phyloP scores from a whole-genome alignment of 208 protist species.

The Wallacemonas sp. region DNA sequence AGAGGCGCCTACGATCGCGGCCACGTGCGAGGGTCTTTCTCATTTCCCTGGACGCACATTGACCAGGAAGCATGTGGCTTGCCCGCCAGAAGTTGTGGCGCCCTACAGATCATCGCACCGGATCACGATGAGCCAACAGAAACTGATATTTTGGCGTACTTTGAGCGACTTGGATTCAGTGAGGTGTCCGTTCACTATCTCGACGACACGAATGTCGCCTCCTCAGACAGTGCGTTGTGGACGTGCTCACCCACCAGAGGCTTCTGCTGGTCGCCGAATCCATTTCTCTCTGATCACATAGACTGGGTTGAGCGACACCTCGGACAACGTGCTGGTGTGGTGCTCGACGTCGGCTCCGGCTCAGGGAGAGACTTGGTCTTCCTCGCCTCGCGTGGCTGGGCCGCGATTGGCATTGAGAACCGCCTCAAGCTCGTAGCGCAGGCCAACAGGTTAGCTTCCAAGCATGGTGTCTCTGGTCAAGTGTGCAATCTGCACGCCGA shows the following conservation, averaged over 20 bases:
- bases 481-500: not conserved
- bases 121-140: not conserved
- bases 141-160: not conserved
- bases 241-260: not conserved
- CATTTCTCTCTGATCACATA: constrained; percentile 28
- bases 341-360: constrained; percentile 44
- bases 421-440: constrained; percentile 23
- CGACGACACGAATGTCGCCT: constrained; percentile 2
- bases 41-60: constrained; percentile 9
- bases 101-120: constrained; percentile 1
- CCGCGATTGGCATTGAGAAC: constrained; percentile 48
- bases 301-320: constrained; percentile 1
- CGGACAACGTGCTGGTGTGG: constrained; percentile 24
- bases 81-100: not conserved
- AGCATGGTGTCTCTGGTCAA: constrained; percentile 9
- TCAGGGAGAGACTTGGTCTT: constrained; percentile 47
- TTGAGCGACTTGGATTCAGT: not conserved
- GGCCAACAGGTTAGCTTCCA: constrained; percentile 4
- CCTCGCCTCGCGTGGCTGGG: constrained; percentile 44
- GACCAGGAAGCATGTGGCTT: not conserved
- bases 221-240: constrained; percentile 2
- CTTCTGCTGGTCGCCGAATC: constrained; percentile 40
- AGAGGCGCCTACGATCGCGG: not conserved
- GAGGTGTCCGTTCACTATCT: not conserved
- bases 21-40: constrained; percentile 15